phyloP scores from a whole-genome alignment of 2,329 filamentous ascomycete species.

The Didymella exigua region DNA sequence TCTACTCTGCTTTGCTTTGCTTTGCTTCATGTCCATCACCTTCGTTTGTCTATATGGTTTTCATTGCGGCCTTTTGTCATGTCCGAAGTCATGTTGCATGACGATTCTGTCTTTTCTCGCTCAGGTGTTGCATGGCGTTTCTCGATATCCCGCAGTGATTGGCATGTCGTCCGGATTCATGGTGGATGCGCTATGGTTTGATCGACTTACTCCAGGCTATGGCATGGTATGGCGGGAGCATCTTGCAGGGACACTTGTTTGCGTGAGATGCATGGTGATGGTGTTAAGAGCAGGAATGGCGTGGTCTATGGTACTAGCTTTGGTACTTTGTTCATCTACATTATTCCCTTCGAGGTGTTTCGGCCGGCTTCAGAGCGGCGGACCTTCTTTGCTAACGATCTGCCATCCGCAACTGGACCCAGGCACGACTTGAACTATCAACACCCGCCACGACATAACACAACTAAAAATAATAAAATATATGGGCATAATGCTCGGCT shows the following conservation, averaged over 20 bases:
- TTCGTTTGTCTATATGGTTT: slow-evolving; percentile 31
- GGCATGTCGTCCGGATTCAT: slow-evolving; percentile 17
- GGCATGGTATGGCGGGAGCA: slow-evolving; percentile 9
- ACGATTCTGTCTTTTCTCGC: slow-evolving; percentile 23
- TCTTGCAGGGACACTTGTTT: slow-evolving; percentile 9
- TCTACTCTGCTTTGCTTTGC: slow-evolving; percentile 20
- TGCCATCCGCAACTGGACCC: slow-evolving; percentile 25
- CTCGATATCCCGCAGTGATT: slow-evolving; percentile 12
- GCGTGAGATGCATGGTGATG: slow-evolving; percentile 12
- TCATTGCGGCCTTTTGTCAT: background rate
- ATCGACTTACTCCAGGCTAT: slow-evolving; percentile 5
- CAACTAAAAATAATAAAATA: slow-evolving; percentile 38
- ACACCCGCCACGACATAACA: slow-evolving; percentile 27
- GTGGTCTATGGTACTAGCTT: slow-evolving; percentile 16
- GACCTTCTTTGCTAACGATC: slow-evolving; percentile 6
- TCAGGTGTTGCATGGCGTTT: slow-evolving; percentile 28
- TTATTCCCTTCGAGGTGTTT: slow-evolving; percentile 5
- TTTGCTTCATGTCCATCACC: slow-evolving; percentile 23
- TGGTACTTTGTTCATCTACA: slow-evolving; percentile 20
- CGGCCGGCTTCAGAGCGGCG: slow-evolving; percentile 12
- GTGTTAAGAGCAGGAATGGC: slow-evolving; percentile 17
- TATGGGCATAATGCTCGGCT: slow-evolving; percentile 43
- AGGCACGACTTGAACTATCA: slow-evolving; percentile 32
- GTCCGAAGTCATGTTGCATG: slow-evolving; percentile 23
- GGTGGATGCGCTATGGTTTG: slow-evolving; percentile 7